phyloP scores from a whole-genome alignment of 257 asterid genomes.

The Marsdenia floribunda region DNA sequence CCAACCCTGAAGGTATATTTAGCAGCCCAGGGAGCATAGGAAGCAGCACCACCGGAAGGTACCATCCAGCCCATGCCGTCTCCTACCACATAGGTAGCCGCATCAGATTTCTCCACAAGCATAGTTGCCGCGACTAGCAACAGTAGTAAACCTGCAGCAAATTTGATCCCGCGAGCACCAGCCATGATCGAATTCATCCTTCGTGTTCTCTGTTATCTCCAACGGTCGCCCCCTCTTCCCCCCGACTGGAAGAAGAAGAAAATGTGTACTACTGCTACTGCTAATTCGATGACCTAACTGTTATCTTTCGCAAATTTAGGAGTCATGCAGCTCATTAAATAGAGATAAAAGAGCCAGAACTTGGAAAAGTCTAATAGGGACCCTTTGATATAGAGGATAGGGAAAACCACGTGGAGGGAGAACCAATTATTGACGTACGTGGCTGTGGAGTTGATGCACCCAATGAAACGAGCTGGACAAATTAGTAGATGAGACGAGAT shows the following conservation, averaged over 20 bases:
- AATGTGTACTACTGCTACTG: too few relatives aligned
- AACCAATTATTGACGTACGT: neutral
- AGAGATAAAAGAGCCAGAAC: constrained; percentile 6
- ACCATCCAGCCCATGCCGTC: constrained; percentile 19
- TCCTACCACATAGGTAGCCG: constrained; percentile 23
- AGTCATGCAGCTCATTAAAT: constrained; percentile 1
- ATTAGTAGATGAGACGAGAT: too few relatives aligned
- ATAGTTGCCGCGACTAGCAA: constrained; percentile 5
- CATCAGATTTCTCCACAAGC: constrained; percentile 10
- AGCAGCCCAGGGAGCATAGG: constrained; percentile 23
- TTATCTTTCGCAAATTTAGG: too few relatives aligned
- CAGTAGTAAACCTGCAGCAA: constrained; percentile 1
- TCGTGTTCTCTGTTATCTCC: constrained; percentile 6
- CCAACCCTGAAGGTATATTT: constrained; percentile 10
- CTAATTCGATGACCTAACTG: neutral
- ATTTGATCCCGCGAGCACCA: neutral
- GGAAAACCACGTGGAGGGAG: constrained; percentile 4
- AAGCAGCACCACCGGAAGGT: constrained; percentile 17
- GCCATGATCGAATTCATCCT: neutral
- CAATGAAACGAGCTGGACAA: neutral
- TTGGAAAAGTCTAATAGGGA: neutral
- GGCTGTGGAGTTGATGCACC: neutral
- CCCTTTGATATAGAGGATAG: neutral
- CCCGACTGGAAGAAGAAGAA: neutral
- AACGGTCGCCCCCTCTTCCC: neutral